These are phyloP conservation scores for Talaromyces albobiverticillius DNA, from an alignment of 2,329 filamentous ascomycete genomes.

Conservation along the genomic window DNA sequence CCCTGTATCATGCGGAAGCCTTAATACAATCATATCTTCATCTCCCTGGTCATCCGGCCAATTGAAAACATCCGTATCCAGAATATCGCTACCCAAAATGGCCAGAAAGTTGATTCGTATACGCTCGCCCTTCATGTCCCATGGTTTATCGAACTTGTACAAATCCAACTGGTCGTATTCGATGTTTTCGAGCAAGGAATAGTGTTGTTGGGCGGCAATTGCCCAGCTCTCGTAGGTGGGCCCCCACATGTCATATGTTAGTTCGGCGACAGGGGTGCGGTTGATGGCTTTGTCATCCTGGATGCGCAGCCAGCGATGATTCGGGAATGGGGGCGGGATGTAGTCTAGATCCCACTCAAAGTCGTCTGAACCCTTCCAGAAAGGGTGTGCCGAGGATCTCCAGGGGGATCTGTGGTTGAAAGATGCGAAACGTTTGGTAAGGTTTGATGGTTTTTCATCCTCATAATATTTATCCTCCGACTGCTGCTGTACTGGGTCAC, in stretches of 20 bases:
- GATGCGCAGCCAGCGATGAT: conserved; percentile 4
- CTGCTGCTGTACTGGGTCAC: neutral
- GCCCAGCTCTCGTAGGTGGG: conserved; percentile 4
- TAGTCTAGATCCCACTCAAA: neutral
- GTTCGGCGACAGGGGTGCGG: neutral
- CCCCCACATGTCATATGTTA: neutral
- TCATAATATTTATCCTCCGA: neutral
- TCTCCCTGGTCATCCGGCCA: neutral
- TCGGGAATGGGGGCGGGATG: neutral
- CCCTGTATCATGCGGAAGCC: neutral
- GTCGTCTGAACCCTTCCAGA: neutral
- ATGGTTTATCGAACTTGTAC: conserved; percentile 5
- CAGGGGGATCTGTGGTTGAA: neutral
- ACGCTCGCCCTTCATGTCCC: conserved; percentile 3
- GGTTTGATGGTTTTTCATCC: neutral
- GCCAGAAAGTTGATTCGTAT: conserved; percentile 4
- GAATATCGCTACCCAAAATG: neutral
- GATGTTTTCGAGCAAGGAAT: conserved; percentile 10
- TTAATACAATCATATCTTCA: conserved; percentile 2
- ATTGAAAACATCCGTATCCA: conserved; percentile 2
- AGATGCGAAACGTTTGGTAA: neutral
- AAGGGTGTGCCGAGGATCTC: neutral
- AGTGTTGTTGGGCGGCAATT: neutral
- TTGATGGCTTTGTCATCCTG: neutral
- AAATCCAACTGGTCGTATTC: conserved; percentile 3